Conservation (phyloP, 805 yeast species). For the Metschnikowia lochheadii region DNA sequence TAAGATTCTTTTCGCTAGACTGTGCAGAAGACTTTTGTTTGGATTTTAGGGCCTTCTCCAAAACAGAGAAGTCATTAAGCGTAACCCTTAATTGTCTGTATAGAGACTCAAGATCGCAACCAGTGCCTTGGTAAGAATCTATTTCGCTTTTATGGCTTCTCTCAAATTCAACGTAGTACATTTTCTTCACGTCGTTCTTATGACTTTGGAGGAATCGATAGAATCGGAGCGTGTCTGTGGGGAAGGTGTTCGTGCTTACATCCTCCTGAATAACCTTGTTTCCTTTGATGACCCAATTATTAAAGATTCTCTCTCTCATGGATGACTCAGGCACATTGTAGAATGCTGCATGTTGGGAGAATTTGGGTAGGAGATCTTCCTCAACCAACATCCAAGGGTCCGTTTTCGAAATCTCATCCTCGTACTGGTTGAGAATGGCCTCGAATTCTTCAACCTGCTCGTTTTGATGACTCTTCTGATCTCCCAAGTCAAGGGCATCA, state of each 20-base stretch:
- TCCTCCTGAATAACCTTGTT: not conserved
- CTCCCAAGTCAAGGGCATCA: not conserved
- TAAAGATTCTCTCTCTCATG: conserved; percentile 14
- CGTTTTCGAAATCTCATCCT: conserved; percentile 25
- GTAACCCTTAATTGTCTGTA: conserved; percentile 27
- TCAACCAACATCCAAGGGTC: conserved; percentile 39
- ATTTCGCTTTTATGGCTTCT: conserved; percentile 14
- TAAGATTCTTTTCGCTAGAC: conserved; percentile 23
- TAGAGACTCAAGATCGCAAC: conserved; percentile 17
- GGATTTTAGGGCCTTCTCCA: conserved; percentile 25
- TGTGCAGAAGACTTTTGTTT: conserved; percentile 3
- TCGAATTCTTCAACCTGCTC: conserved; percentile 17
- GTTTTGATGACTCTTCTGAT: not conserved
- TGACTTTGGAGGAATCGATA: conserved; percentile 25
- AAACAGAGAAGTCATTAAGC: conserved; percentile 25
- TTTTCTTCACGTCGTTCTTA: conserved; percentile 27
- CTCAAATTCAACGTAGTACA: conserved; percentile 27
- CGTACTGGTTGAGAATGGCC: conserved; percentile 23
- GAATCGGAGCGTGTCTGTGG: conserved; percentile 22
- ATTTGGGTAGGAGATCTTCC: conserved; percentile 29
- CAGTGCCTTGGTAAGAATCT: conserved; percentile 3
- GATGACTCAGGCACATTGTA: conserved; percentile 20
- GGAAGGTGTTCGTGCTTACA: conserved; percentile 9
- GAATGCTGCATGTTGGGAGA: conserved; percentile 26
- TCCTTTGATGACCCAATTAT: conserved; percentile 10